A percentile compares a stretch with the other conserved stretches of the same genome.
These are phyloP conservation scores for Sextonia rubra DNA, from an alignment of 164 flowering plant genomes.

Conservation along the genomic window DNA sequence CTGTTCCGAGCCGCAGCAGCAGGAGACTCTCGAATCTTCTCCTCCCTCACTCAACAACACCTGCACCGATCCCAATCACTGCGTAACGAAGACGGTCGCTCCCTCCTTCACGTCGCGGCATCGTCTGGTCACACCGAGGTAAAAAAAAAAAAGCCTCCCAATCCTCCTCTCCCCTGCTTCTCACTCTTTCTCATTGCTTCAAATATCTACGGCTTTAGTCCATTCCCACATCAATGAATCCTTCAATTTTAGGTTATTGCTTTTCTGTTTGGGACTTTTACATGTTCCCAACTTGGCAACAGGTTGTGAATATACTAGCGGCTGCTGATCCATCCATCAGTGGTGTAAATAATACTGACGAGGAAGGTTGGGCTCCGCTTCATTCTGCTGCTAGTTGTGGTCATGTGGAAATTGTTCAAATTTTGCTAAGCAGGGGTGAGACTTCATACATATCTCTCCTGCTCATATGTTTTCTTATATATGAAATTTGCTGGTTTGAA, in stretches of 20 bases:
- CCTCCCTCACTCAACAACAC: conserved; percentile 39
- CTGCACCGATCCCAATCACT: conserved; percentile 43
- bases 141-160: not conserved
- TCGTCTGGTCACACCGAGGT: conserved; percentile 59
- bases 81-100: conserved; percentile 86
- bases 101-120: conserved; percentile 81
- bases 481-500: not conserved
- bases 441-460: not conserved
- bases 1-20: conserved; percentile 72
- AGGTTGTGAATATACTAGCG: conserved; percentile 57
- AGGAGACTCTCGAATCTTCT: conserved; percentile 53
- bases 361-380: conserved; percentile 96
- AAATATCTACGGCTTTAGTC: not conserved
- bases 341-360: conserved; percentile 63
- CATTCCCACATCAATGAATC: not conserved
- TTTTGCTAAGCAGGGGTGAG: conserved; percentile 56
- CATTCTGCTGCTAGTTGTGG: conserved; percentile 95
- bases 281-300: conserved; percentile 1
- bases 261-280: not conserved
- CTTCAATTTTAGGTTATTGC: not conserved
- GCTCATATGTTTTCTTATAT: not conserved
- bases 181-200: not conserved
- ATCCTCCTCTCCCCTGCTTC: not conserved
- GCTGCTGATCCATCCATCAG: conserved; percentile 39
- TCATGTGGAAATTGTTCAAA: conserved; percentile 51